A percentile compares a stretch with the other conserved stretches of the same genome.
Evolutionary conservation across 495 filamentous ascomycete genomes (phyloP).

Genomic region (Penicillium waksmanii): DNA sequence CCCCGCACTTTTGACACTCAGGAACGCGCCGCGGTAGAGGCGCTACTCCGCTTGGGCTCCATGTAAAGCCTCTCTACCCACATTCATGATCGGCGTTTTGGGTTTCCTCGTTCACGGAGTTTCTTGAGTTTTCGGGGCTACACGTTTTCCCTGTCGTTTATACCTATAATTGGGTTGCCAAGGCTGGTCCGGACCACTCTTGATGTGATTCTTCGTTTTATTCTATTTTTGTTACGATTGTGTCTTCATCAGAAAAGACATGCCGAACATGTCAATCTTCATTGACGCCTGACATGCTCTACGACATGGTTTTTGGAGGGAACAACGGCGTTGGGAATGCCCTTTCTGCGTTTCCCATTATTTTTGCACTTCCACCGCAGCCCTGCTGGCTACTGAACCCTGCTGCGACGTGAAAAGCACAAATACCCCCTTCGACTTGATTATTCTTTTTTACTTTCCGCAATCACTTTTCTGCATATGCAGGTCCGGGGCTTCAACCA

Average conservation of each 20-base stretch:
- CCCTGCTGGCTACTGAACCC: conserved; percentile 5
- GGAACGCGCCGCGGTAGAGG: conserved; percentile 84
- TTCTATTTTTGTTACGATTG: conserved; percentile 12
- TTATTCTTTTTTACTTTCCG: background rate
- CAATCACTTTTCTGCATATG: background rate
- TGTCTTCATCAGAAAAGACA: conserved; percentile 18
- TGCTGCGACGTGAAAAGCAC: conserved; percentile 1
- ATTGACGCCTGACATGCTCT: conserved; percentile 1
- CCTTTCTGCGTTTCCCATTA: background rate
- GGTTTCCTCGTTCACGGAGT: conserved; percentile 14
- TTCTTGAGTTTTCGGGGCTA: conserved; percentile 18
- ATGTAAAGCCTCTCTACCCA: conserved; percentile 63
- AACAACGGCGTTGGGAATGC: background rate
- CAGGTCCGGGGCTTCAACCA: conserved; percentile 7
- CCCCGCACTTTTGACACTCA: conserved; percentile 44
- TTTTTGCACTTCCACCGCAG: background rate
- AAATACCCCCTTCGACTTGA: background rate
- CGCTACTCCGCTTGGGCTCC: conserved; percentile 81
- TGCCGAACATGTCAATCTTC: background rate
- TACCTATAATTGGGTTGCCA: conserved; percentile 32
- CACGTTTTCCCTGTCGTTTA: conserved; percentile 12
- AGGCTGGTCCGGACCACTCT: conserved; percentile 36
- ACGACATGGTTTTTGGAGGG: background rate
- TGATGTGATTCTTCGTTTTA: conserved; percentile 17
- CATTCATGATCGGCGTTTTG: conserved; percentile 36